These are phyloP conservation scores for Voacanga thouarsii DNA, from an alignment of 257 asterid species.

Conservation along the genomic window DNA sequence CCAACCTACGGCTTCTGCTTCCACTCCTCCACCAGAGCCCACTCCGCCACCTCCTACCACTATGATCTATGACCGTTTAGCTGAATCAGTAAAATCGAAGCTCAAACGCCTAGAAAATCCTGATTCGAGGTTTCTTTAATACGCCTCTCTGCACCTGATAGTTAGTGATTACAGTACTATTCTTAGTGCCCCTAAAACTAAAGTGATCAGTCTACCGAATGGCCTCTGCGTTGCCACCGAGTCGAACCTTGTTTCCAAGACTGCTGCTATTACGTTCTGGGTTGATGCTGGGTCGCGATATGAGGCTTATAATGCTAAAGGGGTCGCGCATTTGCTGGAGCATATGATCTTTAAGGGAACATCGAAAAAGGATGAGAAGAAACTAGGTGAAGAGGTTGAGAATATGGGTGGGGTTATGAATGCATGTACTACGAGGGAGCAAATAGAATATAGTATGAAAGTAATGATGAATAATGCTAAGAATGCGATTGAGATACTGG, in stretches of 20 bases:
- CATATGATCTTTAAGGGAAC: slow-evolving; percentile 97
- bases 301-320: slow-evolving; percentile 67
- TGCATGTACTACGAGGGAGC: slow-evolving; percentile 88
- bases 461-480: slow-evolving; percentile 65
- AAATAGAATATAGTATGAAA: slow-evolving; percentile 78
- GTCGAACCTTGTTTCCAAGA: slow-evolving; percentile 49
- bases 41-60: slow-evolving; percentile 56
- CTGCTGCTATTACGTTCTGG: slow-evolving; percentile 85
- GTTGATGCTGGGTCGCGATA: slow-evolving; percentile 92
- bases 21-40: no score
- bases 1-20: slow-evolving; percentile 21
- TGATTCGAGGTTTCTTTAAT: slow-evolving; percentile 54
- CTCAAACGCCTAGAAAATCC: slow-evolving; percentile 59
- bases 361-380: slow-evolving; percentile 54
- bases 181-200: slow-evolving; percentile 65
- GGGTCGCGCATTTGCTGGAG: slow-evolving; percentile 88
- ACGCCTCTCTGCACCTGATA: slow-evolving; percentile 66
- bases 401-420: slow-evolving; percentile 92
- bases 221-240: slow-evolving; percentile 92
- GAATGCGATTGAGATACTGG: slow-evolving; percentile 58
- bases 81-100: slow-evolving; percentile 61
- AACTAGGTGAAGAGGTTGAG: slow-evolving; percentile 90
- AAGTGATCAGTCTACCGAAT: slow-evolving; percentile 75
- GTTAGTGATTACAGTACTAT: slow-evolving; percentile 53
- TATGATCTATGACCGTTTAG: slow-evolving; percentile 82